Percentiles rank a stretch among this genome's conserved stretches.
Conservation (phyloP, 345 rosid species). For the Melaleuca quinquenervia region DNA sequence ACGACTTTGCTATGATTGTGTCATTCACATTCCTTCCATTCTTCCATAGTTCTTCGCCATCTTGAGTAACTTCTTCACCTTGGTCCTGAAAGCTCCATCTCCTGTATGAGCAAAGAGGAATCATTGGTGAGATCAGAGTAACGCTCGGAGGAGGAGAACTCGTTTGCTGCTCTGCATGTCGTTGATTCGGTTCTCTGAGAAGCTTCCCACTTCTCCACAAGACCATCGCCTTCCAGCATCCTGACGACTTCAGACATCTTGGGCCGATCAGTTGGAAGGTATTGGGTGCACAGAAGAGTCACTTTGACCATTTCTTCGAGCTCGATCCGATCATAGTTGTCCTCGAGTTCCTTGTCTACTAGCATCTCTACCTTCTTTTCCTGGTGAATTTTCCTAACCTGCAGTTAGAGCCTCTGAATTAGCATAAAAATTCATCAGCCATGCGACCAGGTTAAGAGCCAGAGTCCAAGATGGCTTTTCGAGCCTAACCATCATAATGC, state of each 20-base stretch:
- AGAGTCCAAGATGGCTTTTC: neutral
- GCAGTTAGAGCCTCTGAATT: constrained; percentile 2
- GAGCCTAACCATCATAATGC: neutral
- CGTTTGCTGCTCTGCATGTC: constrained; percentile 46
- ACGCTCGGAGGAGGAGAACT: constrained; percentile 67
- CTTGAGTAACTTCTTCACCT: constrained; percentile 27
- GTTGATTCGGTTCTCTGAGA: constrained; percentile 65
- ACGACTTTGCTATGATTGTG: neutral
- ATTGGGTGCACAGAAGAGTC: constrained; percentile 76
- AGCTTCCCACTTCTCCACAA: constrained; percentile 97
- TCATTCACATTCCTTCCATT: neutral
- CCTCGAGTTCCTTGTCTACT: constrained; percentile 79
- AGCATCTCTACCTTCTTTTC: constrained; percentile 82
- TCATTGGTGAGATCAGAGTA: constrained; percentile 88
- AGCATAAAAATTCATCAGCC: neutral
- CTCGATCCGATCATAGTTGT: constrained; percentile 57
- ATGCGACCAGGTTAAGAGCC: neutral
- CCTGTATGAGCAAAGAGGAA: constrained; percentile 65
- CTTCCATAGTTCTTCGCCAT: neutral
- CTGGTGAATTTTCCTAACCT: constrained; percentile 81
- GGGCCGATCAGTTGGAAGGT: constrained; percentile 74
- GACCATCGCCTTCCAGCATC: constrained; percentile 95
- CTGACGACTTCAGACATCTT: constrained; percentile 94
- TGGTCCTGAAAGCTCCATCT: constrained; percentile 97
- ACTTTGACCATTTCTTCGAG: constrained; percentile 84